A percentile compares a stretch with the other conserved stretches of the same genome.
Evolutionary conservation across 805 yeast species (phyloP).

Genomic region (Nakazawaea populi): DNA sequence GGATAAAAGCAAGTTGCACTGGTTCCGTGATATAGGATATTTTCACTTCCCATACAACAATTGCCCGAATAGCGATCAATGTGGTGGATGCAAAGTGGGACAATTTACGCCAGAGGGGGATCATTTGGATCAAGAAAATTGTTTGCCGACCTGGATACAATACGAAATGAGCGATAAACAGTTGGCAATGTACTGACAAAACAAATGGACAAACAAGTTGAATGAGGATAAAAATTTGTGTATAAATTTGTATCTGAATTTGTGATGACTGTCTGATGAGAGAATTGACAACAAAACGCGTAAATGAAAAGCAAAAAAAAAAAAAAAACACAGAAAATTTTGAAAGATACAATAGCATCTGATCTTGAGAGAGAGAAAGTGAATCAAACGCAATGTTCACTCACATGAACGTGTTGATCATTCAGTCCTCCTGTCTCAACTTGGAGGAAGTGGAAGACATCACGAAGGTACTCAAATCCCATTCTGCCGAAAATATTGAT

Average conservation of each 20-base stretch:
- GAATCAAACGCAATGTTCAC: slow-evolving; percentile 13
- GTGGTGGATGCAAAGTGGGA: slow-evolving; percentile 19
- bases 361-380: neutral
- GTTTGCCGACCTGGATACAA: slow-evolving; percentile 66
- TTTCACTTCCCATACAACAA: slow-evolving; percentile 66
- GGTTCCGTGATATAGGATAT: slow-evolving; percentile 86
- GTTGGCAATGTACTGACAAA: neutral
- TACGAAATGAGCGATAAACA: slow-evolving; percentile 25
- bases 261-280: no score
- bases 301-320: no score
- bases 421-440: slow-evolving; percentile 12
- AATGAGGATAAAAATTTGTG: no score
- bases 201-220: neutral
- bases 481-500: slow-evolving; percentile 20
- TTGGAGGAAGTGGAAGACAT: slow-evolving; percentile 14
- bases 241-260: no score
- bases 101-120: slow-evolving; percentile 14
- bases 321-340: neutral
- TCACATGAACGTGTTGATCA: slow-evolving; percentile 16
- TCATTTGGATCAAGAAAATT: slow-evolving; percentile 60
- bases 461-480: slow-evolving; percentile 15
- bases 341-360: neutral
- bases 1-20: slow-evolving; percentile 63
- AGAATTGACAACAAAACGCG: no score
- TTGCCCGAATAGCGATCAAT: slow-evolving; percentile 60